Percentiles rank a stretch among this genome's conserved stretches.
Evolutionary conservation across 441 rosid species (phyloP).

Genomic region (Raphanus hybrid): DNA sequence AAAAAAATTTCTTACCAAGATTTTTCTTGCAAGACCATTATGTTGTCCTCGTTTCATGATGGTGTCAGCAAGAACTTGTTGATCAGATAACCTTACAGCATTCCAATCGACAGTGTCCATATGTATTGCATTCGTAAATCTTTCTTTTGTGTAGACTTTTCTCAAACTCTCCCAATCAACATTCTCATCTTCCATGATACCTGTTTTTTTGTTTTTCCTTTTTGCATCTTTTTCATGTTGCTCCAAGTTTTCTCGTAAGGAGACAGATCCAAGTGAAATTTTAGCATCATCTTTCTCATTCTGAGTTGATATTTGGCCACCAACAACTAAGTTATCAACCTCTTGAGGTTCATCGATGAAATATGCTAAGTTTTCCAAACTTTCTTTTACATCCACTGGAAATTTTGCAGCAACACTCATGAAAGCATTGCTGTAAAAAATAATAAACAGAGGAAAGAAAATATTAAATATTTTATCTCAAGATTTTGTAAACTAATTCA

Average conservation of each 20-base stretch:
- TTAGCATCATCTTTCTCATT: background rate
- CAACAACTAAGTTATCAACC: background rate
- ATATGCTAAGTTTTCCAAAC: background rate
- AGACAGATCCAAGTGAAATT: background rate
- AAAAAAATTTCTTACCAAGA: conserved; percentile 48
- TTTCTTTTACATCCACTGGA: conserved; percentile 1
- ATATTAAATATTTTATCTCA: background rate
- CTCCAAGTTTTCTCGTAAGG: conserved; percentile 4
- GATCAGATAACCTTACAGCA: conserved; percentile 50
- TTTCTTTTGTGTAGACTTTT: conserved; percentile 42
- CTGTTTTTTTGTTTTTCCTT: conserved; percentile 30
- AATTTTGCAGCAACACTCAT: conserved; percentile 39
- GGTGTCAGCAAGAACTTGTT: conserved; percentile 39
- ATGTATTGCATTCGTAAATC: conserved; percentile 35
- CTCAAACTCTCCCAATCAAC: conserved; percentile 59
- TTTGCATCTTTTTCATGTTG: conserved; percentile 6
- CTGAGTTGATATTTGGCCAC: background rate
- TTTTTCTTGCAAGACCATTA: conserved; percentile 48
- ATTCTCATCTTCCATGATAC: conserved; percentile 37
- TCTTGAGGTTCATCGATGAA: conserved; percentile 22
- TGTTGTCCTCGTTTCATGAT: conserved; percentile 66
- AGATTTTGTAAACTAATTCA: background rate
- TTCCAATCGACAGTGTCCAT: conserved; percentile 70
- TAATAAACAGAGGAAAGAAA: background rate
- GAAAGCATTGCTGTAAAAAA: conserved; percentile 33